Evolutionary conservation across 2,329 filamentous ascomycete species (phyloP), one percentile per base, ranked within the genome.

Genomic region (Aspergillus sp.): DNA sequence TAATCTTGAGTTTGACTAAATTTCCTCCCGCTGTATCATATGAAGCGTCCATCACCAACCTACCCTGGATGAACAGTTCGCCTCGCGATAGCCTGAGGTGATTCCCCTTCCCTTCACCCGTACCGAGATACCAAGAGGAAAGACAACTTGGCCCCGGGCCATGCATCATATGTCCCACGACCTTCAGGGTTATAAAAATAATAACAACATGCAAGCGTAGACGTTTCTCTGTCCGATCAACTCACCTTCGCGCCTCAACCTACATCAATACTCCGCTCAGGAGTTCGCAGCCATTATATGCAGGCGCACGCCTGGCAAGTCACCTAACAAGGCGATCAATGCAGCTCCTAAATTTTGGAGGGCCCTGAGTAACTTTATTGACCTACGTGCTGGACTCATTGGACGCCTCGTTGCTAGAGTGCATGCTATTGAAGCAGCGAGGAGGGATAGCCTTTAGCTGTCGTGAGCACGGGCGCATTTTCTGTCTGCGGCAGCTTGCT

Each of bases 41-140:
- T 52, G 48, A 56, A 43, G 48, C 55, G 42, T 44, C 53, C 34
- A 47, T 51, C 11, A 43, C 38, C 24, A n/a, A 15, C 18, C 17
- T 52, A 38, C 5, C 30, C 24, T 43, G 13, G 20, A 18, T 13
- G 12, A 24, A 26, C 34, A 30, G 26, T 11, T 30, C 26, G 34
- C 30, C 24, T 38, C 17, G 32, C 47, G 17, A 48, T 44, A 44
- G 44, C 24, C 13, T 44, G 26, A 30, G 9, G 26, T 30, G 26
- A 52, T 44, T 24, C 11, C 13, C 15, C 20, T 12, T 7, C 26
- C 8, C n/a, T 17, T 9, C 45, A 26, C 22, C 18, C 18, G 17
- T 15, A 17, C 39, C 18, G 39, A 42, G 39, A 18, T 42, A 42
- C 39, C 17, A 39, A 39, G 36, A n/a, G 9, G 36, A 4, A 9